Percentiles rank a stretch among this genome's conserved stretches.
Evolutionary conservation across 257 asterid genomes (phyloP).

Genomic region (Solanum dulcamara): DNA sequence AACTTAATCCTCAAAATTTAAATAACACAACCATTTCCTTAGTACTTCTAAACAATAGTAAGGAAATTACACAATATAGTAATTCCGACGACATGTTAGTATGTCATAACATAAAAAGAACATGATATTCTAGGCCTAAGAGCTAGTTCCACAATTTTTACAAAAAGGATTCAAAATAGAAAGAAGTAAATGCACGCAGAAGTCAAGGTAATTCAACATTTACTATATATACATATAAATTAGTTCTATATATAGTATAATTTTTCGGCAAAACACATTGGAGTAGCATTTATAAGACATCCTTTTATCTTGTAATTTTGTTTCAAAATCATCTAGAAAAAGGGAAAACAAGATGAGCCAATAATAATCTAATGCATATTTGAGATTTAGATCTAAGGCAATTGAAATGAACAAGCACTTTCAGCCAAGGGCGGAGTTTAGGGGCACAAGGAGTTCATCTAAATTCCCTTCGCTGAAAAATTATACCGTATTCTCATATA

Average conservation of each 20-base stretch:
- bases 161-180: not conserved
- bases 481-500: not conserved
- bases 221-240: no score
- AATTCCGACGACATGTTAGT: not conserved
- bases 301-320: not conserved
- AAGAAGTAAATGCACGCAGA: not conserved
- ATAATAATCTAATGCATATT: not conserved
- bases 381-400: not conserved
- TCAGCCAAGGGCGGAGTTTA: not conserved
- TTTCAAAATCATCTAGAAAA: not conserved
- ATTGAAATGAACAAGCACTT: not conserved
- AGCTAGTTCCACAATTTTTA: not conserved
- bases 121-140: not conserved
- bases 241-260: no score
- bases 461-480: not conserved
- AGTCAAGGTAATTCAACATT: not conserved
- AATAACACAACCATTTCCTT: not conserved
- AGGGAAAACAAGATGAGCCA: not conserved
- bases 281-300: no score
- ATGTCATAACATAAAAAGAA: not conserved
- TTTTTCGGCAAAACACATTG: no score
- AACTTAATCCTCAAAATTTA: conserved; percentile 1
- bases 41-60: not conserved
- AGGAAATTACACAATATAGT: not conserved
- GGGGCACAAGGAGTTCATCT: not conserved